A percentile compares a stretch with the other conserved stretches of the same genome.
Conservation (phyloP, 139 green algal genomes). For the Coelastrella sp. region DNA sequence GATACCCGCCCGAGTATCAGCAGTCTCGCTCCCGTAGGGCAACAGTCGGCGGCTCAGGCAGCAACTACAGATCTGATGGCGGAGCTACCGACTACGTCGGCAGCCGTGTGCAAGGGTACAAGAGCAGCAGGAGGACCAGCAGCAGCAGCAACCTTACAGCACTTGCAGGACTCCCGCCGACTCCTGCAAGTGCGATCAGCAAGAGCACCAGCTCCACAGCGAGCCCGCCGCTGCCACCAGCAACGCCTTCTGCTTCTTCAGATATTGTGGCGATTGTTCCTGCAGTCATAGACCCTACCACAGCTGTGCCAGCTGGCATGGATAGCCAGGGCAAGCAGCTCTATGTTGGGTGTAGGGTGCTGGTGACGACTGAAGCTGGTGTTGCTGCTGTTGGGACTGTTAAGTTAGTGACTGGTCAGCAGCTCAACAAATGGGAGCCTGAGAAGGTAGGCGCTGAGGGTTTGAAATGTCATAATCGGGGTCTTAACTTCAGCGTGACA, state of each 20-base stretch:
- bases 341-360: not conserved
- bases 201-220: not conserved
- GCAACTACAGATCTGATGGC: not conserved
- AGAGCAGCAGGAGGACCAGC: not conserved
- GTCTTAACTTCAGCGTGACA: too few species aligned
- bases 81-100: not conserved
- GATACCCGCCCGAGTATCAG: not conserved
- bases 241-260: too few species aligned
- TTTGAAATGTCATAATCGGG: too few species aligned
- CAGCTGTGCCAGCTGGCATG: not conserved
- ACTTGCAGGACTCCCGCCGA: not conserved
- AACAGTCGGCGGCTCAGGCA: not conserved
- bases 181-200: not conserved
- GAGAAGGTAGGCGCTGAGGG: not conserved
- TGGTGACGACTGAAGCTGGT: not conserved
- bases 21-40: not conserved
- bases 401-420: not conserved
- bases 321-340: not conserved
- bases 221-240: not conserved
- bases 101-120: not conserved
- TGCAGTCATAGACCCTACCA: not conserved
- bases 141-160: slow-evolving; percentile 11
- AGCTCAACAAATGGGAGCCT: too few species aligned
- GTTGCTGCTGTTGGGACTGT: not conserved
- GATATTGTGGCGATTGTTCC: too few species aligned